Evolutionary conservation across 2,329 filamentous ascomycete species (phyloP), one percentile per base, ranked within the genome.

Genomic region (Penicillium sp.): DNA sequence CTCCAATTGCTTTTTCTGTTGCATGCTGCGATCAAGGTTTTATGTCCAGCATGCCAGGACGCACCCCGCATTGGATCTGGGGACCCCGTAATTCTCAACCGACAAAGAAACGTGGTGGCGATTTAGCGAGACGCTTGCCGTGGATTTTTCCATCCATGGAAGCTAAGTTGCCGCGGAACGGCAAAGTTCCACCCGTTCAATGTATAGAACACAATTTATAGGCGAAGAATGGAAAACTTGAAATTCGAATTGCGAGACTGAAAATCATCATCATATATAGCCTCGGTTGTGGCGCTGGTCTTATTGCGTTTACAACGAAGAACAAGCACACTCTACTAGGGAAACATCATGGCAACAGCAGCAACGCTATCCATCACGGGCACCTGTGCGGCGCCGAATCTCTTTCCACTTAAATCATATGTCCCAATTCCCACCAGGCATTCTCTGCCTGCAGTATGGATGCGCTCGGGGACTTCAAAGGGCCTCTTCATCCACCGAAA

Each of bases 401-500:
- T 10, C 9, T 47, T 47, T 7, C 24, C 44, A 47, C 10, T 47
- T 1, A 29, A 29, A 47, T 1, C 22, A 47, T 27, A 47, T 47
- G 44, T 19, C 5, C 24, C 7, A 27, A n/a, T n/a, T 6, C 44
- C 22, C 3, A n/a, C 44, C 3, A n/a, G 44, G 4, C 22, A 29
- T 5, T 47, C 48, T 7, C 13, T 60, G 2, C 58, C 56, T 10
- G 56, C 56, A 11, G 58, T 61, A 43, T 61, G 58, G 58, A 61
- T 61, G 58, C 44, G 58, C 54, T 52, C 58, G 3, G 58, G 58
- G 1, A 61, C 58, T 19, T 61, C 59, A n/a, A 76, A 76, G 52
- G 75, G 75, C 3, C 69, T 77, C 2, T 78, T 76, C 57, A 63
- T 77, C 9, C 73, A 76, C 24, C 61, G 64, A 24, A 67, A 71